Conservation (phyloP, 2,329 filamentous ascomycete genomes). For the Fonsecaea multimorphosa region DNA sequence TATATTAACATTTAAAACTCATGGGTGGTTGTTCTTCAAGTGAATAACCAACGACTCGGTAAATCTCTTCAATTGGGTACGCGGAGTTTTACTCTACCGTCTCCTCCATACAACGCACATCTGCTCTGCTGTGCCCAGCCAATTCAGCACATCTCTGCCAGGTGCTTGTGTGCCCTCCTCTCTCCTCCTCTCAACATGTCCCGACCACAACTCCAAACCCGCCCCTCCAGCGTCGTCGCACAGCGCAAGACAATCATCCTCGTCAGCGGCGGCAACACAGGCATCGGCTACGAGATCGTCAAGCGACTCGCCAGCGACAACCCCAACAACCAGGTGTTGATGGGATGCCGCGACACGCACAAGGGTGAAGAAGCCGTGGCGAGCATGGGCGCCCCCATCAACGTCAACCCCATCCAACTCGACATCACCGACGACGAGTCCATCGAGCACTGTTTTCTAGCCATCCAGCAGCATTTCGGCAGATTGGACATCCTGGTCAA, state of each 20-base stretch:
- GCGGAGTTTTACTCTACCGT: not conserved
- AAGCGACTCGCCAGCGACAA: slow-evolving; percentile 42
- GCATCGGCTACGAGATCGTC: slow-evolving; percentile 40
- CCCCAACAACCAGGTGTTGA: slow-evolving; percentile 44
- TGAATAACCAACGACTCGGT: too few relatives aligned
- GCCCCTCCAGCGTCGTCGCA: slow-evolving; percentile 31
- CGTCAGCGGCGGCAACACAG: slow-evolving; percentile 32
- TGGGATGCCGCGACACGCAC: slow-evolving; percentile 45
- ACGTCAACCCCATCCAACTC: slow-evolving; percentile 43
- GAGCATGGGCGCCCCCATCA: slow-evolving; percentile 37
- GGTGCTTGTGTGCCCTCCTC: too few relatives aligned
- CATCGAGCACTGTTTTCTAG: slow-evolving; percentile 43
- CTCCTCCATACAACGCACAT: not conserved
- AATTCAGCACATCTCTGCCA: not conserved
- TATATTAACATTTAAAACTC: too few relatives aligned
- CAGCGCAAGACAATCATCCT: slow-evolving; percentile 38
- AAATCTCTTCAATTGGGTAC: too few relatives aligned
- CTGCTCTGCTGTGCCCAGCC: not conserved
- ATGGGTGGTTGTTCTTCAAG: too few relatives aligned
- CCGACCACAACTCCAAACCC: slow-evolving; percentile 30
- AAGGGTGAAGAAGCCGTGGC: slow-evolving; percentile 46
- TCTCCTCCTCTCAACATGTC: slow-evolving; percentile 26
- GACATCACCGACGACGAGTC: slow-evolving; percentile 45
- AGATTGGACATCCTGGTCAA: slow-evolving; percentile 47
- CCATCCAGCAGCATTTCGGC: slow-evolving; percentile 45